Evolutionary conservation across 2,329 filamentous ascomycete species (phyloP), one percentile per base, ranked within the genome.

Genomic region (Nothophoma quercina): DNA sequence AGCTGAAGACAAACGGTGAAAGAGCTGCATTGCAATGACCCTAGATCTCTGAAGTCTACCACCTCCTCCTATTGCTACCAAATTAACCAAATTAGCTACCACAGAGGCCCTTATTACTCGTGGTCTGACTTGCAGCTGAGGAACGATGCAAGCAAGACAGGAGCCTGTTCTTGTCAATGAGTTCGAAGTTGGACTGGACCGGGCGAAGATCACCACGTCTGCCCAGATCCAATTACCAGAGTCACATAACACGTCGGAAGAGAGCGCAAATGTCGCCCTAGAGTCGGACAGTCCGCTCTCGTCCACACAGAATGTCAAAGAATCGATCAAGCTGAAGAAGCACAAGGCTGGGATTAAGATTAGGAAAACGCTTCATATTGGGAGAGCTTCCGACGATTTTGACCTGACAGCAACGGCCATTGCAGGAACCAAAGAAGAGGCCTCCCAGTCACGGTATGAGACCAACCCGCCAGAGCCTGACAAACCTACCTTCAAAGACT

Each of bases 301-400:
- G 9, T 52, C 63, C 8, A 51, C 60, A 10, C 46, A 55, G 26
- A 50, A 34, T 26, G 32, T 58, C 30, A 39, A 55, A 33, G 52
- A 60, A 8, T 56, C 60, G 7, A 55, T 67, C 32, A 64, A 58
- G 12, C 44, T 59, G 23, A 59, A 58, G 34, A 62, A 55, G 49
- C 62, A 67, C 21, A 50, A 55, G 25, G 64, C 64, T 4, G 60
- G 58, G 2, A 18, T 55, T 18, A 69, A 67, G 34, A 56, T 69
- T 19, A 56, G 62, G 22, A 59, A 62, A 21, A 63, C 51, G 1
- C 50, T 70, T 2, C 65, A 68, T 25, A 63, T 70, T 15, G 56
- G 53, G 39, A 64, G 63, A 30, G 46, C 42, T 12, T 48, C 58
- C 6, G 60, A 67, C 30, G 51, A 60, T n/a, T 22, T 49, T 12